Evolutionary conservation across 306 rosid genomes (phyloP).

Genomic region (Lathyrus tuberosus): DNA sequence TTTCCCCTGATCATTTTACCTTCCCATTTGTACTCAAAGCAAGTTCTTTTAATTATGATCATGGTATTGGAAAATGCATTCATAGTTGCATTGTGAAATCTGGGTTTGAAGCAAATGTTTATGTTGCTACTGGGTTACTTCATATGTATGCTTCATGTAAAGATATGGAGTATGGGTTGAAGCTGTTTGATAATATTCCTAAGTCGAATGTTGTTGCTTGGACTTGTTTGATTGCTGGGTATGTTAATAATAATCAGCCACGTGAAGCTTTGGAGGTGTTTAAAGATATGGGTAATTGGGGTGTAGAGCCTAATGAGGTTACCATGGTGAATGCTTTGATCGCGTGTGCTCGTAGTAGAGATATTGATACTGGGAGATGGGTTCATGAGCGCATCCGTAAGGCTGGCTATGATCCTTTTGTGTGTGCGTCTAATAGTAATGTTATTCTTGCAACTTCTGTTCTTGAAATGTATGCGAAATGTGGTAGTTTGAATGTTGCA

Average conservation of each 20-base stretch:
- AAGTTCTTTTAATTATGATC: constrained; percentile 43
- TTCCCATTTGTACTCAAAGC: constrained; percentile 78
- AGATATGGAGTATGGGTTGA: constrained; percentile 47
- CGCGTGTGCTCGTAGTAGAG: constrained; percentile 71
- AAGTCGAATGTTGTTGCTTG: constrained; percentile 82
- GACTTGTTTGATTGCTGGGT: constrained; percentile 75
- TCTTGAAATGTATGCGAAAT: constrained; percentile 77
- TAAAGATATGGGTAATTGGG: constrained; percentile 52
- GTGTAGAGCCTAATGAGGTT: constrained; percentile 70
- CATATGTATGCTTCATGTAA: constrained; percentile 57
- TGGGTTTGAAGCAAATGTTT: constrained; percentile 61
- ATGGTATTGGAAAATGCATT: constrained; percentile 54
- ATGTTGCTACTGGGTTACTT: constrained; percentile 63
- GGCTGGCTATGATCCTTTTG: constrained; percentile 69
- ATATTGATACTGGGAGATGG: constrained; percentile 60
- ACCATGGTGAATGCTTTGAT: constrained; percentile 69
- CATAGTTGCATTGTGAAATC: constrained; percentile 60
- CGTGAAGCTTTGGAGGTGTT: constrained; percentile 53
- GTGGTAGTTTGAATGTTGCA: constrained; percentile 68
- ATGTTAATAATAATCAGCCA: constrained; percentile 45
- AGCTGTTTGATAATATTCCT: constrained; percentile 69
- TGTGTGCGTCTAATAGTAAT: constrained; percentile 36
- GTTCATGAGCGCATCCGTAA: constrained; percentile 50
- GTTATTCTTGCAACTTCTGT: constrained; percentile 71
- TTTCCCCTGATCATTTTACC: constrained; percentile 69